Conservation (phyloP, 306 rosid genomes). For the Prunus mume region DNA sequence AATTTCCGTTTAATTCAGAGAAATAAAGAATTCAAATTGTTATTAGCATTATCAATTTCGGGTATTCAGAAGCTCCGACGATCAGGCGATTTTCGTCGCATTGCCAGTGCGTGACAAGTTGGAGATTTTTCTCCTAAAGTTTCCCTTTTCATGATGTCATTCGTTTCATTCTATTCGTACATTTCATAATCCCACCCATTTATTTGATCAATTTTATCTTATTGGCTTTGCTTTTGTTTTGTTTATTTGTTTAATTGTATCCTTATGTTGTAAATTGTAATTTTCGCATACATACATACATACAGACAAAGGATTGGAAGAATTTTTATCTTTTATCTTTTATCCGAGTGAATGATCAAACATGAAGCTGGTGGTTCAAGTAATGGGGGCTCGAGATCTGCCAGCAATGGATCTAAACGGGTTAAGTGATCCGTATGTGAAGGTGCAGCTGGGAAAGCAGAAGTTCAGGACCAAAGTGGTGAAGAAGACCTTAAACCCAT, state of each 20-base stretch:
- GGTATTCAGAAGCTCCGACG: background rate
- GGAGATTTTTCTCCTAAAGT: background rate
- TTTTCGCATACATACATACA: background rate
- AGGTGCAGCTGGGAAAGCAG: conserved; percentile 78
- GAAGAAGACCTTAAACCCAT: conserved; percentile 67
- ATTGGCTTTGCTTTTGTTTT: background rate
- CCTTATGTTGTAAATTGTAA: background rate
- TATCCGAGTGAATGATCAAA: background rate
- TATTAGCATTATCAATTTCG: background rate
- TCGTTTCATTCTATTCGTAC: background rate
- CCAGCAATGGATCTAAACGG: conserved; percentile 59
- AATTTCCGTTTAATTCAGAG: background rate
- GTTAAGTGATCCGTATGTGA: conserved; percentile 66
- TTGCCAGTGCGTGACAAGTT: background rate
- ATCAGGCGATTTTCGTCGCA: background rate
- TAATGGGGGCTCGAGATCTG: conserved; percentile 73
- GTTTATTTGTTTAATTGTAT: background rate
- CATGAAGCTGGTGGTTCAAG: conserved; percentile 84
- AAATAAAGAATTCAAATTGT: background rate
- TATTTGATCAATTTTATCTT: background rate
- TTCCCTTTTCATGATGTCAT: background rate
- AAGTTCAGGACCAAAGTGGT: conserved; percentile 68
- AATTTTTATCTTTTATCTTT: background rate
- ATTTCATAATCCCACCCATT: background rate
- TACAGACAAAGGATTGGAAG: background rate